A percentile compares a stretch with the other conserved stretches of the same genome.
Conservation (phyloP, 306 rosid genomes). For the Prunus kanzakura region DNA sequence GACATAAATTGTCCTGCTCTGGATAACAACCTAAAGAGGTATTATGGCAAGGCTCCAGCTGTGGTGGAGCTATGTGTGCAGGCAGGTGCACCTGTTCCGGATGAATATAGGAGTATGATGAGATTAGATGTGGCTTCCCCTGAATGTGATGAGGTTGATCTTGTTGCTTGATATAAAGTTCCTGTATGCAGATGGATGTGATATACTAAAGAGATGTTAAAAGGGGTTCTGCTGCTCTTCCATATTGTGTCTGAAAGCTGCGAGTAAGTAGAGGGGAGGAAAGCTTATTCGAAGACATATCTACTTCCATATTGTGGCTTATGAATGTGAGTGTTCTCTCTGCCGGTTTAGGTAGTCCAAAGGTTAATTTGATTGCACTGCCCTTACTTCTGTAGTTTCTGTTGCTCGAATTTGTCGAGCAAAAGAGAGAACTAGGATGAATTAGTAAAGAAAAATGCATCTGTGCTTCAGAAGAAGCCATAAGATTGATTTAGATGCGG, state of each 20-base stretch:
- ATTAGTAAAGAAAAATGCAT: no score
- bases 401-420: background rate
- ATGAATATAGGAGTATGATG: conserved; percentile 74
- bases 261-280: background rate
- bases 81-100: conserved; percentile 71
- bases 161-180: conserved; percentile 45
- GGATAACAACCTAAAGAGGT: conserved; percentile 76
- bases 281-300: background rate
- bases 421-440: background rate
- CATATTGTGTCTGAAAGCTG: background rate
- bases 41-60: conserved; percentile 88
- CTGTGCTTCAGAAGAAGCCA: no score
- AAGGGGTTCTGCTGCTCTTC: background rate
- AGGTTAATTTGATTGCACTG: background rate
- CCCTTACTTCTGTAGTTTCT: background rate
- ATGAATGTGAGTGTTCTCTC: background rate
- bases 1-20: conserved; percentile 53
- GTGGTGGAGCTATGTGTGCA: conserved; percentile 84
- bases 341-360: background rate
- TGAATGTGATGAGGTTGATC: conserved; percentile 70
- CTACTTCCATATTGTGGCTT: background rate
- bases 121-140: conserved; percentile 85
- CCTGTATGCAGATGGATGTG: conserved; percentile 8
- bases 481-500: no score
- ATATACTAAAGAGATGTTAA: background rate